These are phyloP conservation scores for Geosiphon pyriformis DNA, from an alignment of 192 early-diverging fungal species.

Conservation along the genomic window DNA sequence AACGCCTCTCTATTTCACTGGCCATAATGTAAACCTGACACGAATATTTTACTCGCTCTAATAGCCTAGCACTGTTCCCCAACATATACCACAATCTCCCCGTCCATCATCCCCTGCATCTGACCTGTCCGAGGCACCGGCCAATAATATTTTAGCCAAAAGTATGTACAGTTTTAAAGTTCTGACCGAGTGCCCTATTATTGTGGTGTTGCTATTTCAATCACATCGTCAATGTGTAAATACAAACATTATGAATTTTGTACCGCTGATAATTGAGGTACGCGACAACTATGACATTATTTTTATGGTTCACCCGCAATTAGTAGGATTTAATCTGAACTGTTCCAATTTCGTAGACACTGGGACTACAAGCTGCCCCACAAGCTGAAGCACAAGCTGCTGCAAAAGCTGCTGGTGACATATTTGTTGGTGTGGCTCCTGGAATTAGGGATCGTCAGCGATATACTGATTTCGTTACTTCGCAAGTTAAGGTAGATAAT, in stretches of 20 bases:
- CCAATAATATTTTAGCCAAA: conserved; percentile 61
- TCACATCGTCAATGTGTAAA: conserved; percentile 77
- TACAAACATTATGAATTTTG: conserved; percentile 76
- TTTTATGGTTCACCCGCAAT: neutral
- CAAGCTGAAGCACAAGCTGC: conserved; percentile 48
- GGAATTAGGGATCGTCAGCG: conserved; percentile 65
- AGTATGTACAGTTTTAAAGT: conserved; percentile 94
- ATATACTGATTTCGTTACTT: conserved; percentile 84
- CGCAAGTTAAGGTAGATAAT: conserved; percentile 83
- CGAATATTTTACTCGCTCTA: too few species aligned
- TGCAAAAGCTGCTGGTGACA: conserved; percentile 46
- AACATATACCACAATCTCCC: conserved; percentile 51
- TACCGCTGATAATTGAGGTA: conserved; percentile 85
- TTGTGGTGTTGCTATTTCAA: conserved; percentile 93
- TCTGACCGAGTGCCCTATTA: conserved; percentile 96
- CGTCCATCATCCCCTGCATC: conserved; percentile 71
- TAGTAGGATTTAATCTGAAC: too few species aligned
- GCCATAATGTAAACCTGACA: too few species aligned
- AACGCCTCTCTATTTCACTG: too few species aligned
- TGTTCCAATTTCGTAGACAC: too few species aligned
- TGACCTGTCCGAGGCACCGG: conserved; percentile 48
- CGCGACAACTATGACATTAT: too few species aligned
- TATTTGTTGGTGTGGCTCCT: conserved; percentile 77
- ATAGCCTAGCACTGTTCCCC: neutral
- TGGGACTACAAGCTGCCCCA: conserved; percentile 49